Evolutionary conservation across 805 yeast species (phyloP), one percentile per base, ranked within the genome.

Genomic region (Pichia californica): DNA sequence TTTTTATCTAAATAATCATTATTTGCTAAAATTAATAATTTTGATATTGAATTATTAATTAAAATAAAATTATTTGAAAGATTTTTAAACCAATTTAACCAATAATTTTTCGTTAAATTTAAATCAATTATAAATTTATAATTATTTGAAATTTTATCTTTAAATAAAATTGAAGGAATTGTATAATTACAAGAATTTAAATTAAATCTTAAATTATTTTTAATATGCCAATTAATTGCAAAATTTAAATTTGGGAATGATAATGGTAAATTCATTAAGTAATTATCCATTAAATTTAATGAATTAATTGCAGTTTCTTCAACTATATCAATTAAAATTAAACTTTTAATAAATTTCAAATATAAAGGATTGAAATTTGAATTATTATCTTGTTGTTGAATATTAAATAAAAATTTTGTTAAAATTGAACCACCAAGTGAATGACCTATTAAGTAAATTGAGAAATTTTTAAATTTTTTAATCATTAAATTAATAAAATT

Each of bases 391-490:
- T 4, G 11, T 25, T 16, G 23, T 21, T 6, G 36, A 49, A 29
- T 4, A 16, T 54, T 49, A 10, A 57, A 40, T 5, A 77, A 59
- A 1, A 76, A 73, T 33, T 71, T 71, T 0, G 95, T 74, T 27
- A 88, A 66, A 3, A 93, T 79, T 0, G 96, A 74, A 0, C 97
- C 99, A 5, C 99, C 99, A 27, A 94, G 68, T 1, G 96, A 87
- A 61, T 91, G 99, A 0, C 98, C 98, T 4, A 89, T 69, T 2
- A 88, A 63, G 41, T 81, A 86, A 51, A 47, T 67, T 60, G 2
- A 73, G 61, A 18, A 60, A 51, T 36, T 36, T 5, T 31, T 15
- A 21, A 57, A 32, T 47, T 44, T 9, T 41, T 39, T 7, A n/a
- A n/a, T n/a, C n/a, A n/a, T n/a, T n/a, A n/a, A n/a, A n/a, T 40